phyloP scores from a whole-genome alignment of 1,284 basidiomycete species.

The Fomitiporia mediterranea region DNA sequence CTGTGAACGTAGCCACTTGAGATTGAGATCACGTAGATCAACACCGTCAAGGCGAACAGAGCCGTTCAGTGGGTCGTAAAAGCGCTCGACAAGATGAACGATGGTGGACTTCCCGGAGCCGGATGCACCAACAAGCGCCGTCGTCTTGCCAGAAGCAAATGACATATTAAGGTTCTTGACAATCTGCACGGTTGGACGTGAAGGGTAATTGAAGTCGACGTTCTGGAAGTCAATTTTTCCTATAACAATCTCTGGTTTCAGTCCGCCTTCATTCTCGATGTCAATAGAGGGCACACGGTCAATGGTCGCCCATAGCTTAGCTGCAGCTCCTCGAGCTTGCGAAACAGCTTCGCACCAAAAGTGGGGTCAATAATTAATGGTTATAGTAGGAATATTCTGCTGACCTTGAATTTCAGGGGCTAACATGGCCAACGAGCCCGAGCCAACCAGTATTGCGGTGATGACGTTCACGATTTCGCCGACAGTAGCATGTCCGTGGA shows the following conservation, averaged over 20 bases:
- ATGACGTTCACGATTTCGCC: constrained; percentile 81
- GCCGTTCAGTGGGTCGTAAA: constrained; percentile 83
- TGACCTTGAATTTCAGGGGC: constrained; percentile 79
- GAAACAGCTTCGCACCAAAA: constrained; percentile 54
- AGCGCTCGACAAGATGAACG: constrained; percentile 77
- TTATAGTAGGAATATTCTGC: no score
- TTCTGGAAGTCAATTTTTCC: constrained; percentile 78
- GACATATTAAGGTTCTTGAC: constrained; percentile 68
- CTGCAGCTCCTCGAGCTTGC: constrained; percentile 85
- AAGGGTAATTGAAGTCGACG: constrained; percentile 89
- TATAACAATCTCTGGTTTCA: constrained; percentile 64
- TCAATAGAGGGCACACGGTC: constrained; percentile 86
- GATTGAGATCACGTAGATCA: constrained; percentile 74
- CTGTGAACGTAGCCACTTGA: constrained; percentile 86
- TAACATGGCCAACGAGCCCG: constrained; percentile 78
- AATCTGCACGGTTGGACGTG: constrained; percentile 80
- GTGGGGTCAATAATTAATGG: not conserved
- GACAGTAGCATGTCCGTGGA: constrained; percentile 52
- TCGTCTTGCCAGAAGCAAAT: constrained; percentile 76
- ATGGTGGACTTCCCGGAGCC: constrained; percentile 87
- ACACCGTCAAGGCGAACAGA: constrained; percentile 77
- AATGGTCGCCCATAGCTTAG: constrained; percentile 90
- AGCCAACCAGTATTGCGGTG: constrained; percentile 82
- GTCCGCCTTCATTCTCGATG: constrained; percentile 65
- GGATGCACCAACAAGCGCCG: constrained; percentile 86